A percentile compares a stretch with the other conserved stretches of the same genome.
phyloP scores from a whole-genome alignment of 2,329 filamentous ascomycete species.

The Colletotrichum filicis region DNA sequence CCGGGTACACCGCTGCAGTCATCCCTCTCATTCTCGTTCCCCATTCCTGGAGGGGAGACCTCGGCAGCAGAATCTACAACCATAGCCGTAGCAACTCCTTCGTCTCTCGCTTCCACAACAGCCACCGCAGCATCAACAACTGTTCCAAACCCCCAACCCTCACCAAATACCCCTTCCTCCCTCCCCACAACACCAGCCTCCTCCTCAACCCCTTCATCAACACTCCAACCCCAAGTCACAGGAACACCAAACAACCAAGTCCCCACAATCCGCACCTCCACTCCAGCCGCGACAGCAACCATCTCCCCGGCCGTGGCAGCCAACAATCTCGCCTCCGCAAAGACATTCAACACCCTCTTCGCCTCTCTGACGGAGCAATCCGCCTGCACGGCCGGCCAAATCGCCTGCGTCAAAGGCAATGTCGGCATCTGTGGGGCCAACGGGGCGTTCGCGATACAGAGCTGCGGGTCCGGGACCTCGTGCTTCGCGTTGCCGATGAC shows the following conservation, averaged over 20 bases:
- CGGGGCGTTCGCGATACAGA: conserved; percentile 54
- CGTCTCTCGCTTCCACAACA: background rate
- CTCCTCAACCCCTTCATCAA: background rate
- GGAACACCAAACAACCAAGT: conserved; percentile 49
- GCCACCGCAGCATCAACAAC: background rate
- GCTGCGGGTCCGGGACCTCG: conserved; percentile 47
- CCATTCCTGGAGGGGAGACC: conserved; percentile 7
- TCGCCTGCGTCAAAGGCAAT: conserved; percentile 64
- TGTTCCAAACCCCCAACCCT: background rate
- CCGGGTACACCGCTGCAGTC: conserved; percentile 9
- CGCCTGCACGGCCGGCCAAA: conserved; percentile 57
- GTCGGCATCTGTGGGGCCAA: conserved; percentile 56
- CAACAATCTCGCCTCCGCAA: conserved; percentile 57
- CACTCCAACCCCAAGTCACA: conserved; percentile 39
- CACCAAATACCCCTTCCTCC: background rate
- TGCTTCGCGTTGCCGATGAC: conserved; percentile 68
- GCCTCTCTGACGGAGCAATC: conserved; percentile 55
- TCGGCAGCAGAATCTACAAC: background rate
- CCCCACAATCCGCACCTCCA: conserved; percentile 53
- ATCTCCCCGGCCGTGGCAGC: conserved; percentile 55
- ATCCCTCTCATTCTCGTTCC: conserved; percentile 27
- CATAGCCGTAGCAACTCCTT: background rate
- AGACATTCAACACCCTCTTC: conserved; percentile 60
- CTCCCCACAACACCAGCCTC: background rate
- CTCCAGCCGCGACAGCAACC: conserved; percentile 50